Evolutionary conservation across 805 yeast genomes (phyloP), one percentile per base, ranked within the genome.

Genomic region (Pichia thaimueangensis): DNA sequence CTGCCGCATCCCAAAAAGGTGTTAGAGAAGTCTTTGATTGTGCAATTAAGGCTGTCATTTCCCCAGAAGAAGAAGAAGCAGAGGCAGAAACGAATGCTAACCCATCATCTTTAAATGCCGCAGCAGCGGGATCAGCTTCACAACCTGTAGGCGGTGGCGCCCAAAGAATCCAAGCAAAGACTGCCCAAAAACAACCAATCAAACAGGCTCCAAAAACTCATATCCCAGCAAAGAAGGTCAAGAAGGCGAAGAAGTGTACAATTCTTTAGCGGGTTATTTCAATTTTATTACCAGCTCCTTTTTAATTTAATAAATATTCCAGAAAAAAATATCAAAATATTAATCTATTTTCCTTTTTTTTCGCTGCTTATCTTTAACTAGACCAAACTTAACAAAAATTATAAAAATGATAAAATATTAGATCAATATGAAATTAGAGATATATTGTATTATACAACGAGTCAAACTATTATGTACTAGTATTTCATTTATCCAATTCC

Each of bases 1-100:
- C 95, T 5, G 95, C 96, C 8, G 83, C 89, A 11, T 82, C 91
- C 17, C 96, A 87, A 64, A 74, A 72, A 41, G 96, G 96, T 41
- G 87, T 88, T 36, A 83, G 82, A 57, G 83, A 82, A 43, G 83
- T 87, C 6, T 88, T 88, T 53, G 95, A 88, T 54, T 78, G 68
- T 45, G 94, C 95, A 9, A 86, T 87, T 30, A 74, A 78, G 48
- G 71, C 81, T 0, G 89, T 82, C 11, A 70, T 82, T 42, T 64
- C 70, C 47, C 78, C 80, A 23, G 75, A 79, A 15, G 55, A 54
- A 39, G 45, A 45, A 10, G 47, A 46, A 17, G 39, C 27, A 35
- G 16, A 16, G 19, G 9, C 13, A 8, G 31, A 29, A 15, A 15
- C 13, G 31, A 8, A n/a, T 19, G 16, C 16, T 8, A 29, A 29